Conservation (phyloP, 2,329 filamentous ascomycete species). For the Blastomyces gilchristii region DNA sequence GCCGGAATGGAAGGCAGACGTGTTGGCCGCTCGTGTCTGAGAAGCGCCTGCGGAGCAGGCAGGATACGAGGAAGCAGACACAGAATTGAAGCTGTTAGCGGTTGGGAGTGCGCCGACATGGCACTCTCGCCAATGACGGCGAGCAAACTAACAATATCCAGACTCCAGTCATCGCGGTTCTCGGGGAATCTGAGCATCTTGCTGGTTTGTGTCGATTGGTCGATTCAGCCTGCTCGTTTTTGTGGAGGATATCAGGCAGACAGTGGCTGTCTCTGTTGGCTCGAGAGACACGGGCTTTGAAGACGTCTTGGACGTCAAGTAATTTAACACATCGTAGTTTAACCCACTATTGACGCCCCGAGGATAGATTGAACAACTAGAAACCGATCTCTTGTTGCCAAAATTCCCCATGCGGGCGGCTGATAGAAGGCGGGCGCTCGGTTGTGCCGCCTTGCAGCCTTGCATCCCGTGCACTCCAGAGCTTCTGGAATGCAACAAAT, state of each 20-base stretch:
- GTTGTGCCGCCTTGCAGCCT: constrained; percentile 1
- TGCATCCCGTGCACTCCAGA: not conserved
- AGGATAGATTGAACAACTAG: not conserved
- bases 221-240: not conserved
- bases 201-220: not conserved
- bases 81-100: constrained; percentile 48
- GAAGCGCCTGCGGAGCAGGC: constrained; percentile 53
- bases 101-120: constrained; percentile 49
- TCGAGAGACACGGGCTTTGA: not conserved
- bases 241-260: not conserved
- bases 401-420: not conserved
- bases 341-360: not conserved
- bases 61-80: constrained; percentile 51
- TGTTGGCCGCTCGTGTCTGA: constrained; percentile 46
- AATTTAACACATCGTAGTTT: not conserved
- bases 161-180: constrained; percentile 38
- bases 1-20: constrained; percentile 48
- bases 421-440: not conserved
- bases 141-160: constrained; percentile 53
- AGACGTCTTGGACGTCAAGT: not conserved
- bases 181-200: constrained; percentile 7
- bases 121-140: constrained; percentile 53
- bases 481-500: not conserved
- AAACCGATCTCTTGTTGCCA: not conserved
- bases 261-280: not conserved